Evolutionary conservation across 495 filamentous ascomycete species (phyloP), one percentile per base, ranked within the genome.

Genomic region (Bacidia gigantensis): DNA sequence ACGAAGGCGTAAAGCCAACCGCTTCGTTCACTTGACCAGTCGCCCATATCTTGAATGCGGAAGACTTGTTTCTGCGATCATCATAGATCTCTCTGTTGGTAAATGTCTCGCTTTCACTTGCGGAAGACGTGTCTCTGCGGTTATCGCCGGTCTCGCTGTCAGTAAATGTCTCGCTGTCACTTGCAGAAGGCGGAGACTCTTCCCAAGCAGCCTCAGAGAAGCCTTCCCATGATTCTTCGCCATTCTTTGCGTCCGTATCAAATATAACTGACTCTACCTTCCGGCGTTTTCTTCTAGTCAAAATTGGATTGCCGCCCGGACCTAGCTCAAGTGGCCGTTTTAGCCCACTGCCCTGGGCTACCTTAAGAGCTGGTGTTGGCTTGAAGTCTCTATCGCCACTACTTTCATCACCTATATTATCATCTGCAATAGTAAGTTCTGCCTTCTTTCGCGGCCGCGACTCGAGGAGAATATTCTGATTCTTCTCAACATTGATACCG

Each of bases 31-130:
- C 78, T 63, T 89, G 84, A 56, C 85, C 80, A 24, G 80, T 79
- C 12, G 93, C 92, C 92, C 92, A 98, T 11, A 80, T 73, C 66
- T 96, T 96, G 73, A 98, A 98, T n/a, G 89, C 87, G 20, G 82
- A 67, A 63, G 75, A 60, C 55, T 73, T 59, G 64, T 55, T 53
- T 48, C 58, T 55, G 18, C 62, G 60, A 39, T 58, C 49, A 5
- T 73, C 77, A 22, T 73, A 62, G 18, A 72, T 68, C 39, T 65
- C 63, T 0, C 64, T 64, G 11, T 67, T 60, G 7, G 59, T 54
- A 2, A 43, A 53, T 2, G 0, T 17, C 3, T 52, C 48, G 40
- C 52, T 43, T 11, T 40, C 50, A 26, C 46, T 46, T 24, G 42
- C 20, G 2, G 53, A 56, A 7, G 41, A 32, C 3, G 21, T 23